Percentiles rank a stretch among this genome's conserved stretches.
Evolutionary conservation across 768 basidiomycete genomes (phyloP).

Genomic region (Holtermanniella nyarrowii): DNA sequence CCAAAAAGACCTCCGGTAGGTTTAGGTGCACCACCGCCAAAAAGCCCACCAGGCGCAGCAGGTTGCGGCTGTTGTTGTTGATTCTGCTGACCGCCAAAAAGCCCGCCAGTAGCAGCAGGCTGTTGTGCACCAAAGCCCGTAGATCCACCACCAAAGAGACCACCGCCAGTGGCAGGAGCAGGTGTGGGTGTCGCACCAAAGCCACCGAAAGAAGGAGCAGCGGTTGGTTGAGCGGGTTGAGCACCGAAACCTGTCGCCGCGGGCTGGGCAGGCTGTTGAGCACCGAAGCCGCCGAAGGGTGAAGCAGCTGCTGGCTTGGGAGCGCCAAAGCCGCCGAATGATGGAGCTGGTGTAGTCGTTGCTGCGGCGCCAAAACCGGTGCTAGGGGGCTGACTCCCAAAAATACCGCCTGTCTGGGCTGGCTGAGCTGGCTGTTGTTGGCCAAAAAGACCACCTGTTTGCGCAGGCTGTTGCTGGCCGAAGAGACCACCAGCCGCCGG

Average conservation of each 20-base stretch:
- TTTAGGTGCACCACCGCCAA: constrained; percentile 4
- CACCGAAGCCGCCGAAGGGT: constrained; percentile 31
- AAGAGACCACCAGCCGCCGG: constrained; percentile 22
- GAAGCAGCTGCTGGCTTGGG: constrained; percentile 24
- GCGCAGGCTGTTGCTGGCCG: constrained; percentile 27
- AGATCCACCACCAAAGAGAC: constrained; percentile 18
- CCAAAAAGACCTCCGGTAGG: constrained; percentile 14
- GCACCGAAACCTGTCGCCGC: constrained; percentile 32
- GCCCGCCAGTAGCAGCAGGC: constrained; percentile 14
- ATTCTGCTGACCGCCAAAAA: constrained; percentile 37
- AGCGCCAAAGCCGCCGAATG: constrained; percentile 27
- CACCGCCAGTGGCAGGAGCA: constrained; percentile 5
- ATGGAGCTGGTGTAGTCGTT: constrained; percentile 28
- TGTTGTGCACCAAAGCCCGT: constrained; percentile 20
- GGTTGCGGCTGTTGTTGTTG: constrained; percentile 21
- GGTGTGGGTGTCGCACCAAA: constrained; percentile 18
- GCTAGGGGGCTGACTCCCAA: constrained; percentile 16
- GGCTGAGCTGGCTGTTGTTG: constrained; percentile 42
- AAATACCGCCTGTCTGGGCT: constrained; percentile 30
- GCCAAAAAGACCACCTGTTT: constrained; percentile 44
- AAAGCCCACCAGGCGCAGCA: constrained; percentile 6
- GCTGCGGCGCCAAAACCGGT: constrained; percentile 34
- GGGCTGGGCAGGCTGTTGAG: constrained; percentile 40
- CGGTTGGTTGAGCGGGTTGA: constrained; percentile 16
- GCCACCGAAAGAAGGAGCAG: constrained; percentile 28